These are phyloP conservation scores for Daedaleopsis sinensis DNA, from an alignment of 768 basidiomycete genomes.

Conservation along the genomic window DNA sequence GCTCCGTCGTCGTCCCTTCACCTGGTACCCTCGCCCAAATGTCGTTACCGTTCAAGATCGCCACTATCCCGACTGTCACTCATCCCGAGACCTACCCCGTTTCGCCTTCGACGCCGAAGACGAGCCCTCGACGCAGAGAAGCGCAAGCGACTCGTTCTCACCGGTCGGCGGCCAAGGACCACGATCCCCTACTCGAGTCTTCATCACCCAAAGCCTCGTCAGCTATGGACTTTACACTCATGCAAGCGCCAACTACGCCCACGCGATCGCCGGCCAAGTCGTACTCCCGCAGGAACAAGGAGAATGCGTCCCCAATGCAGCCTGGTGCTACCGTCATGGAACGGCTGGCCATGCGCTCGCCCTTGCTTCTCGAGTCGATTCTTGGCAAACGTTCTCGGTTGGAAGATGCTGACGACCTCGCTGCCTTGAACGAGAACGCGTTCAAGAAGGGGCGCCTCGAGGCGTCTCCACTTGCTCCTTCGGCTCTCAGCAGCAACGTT, in stretches of 20 bases:
- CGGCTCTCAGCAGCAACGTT: constrained; percentile 4
- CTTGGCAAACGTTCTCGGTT: constrained; percentile 36
- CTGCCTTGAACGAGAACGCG: constrained; percentile 12
- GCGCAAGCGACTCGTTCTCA: constrained; percentile 2
- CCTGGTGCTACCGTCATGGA: constrained; percentile 45
- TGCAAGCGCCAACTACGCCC: constrained; percentile 17
- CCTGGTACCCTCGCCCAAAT: constrained; percentile 10
- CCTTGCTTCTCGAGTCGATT: constrained; percentile 49
- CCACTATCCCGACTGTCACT: neutral
- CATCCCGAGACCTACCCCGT: neutral
- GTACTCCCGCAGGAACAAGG: constrained; percentile 50
- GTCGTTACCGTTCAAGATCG: neutral
- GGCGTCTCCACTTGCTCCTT: constrained; percentile 10
- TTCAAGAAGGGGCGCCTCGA: constrained; percentile 20
- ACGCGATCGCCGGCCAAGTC: constrained; percentile 26
- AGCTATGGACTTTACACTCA: constrained; percentile 3
- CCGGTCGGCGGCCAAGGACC: neutral
- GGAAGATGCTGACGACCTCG: constrained; percentile 29
- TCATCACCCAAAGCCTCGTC: neutral
- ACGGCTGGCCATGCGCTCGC: constrained; percentile 45
- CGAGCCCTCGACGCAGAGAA: neutral
- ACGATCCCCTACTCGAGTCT: neutral
- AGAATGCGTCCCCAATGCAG: constrained; percentile 54
- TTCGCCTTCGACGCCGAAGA: constrained; percentile 18
- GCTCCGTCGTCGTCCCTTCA: constrained; percentile 9